Evolutionary conservation across 83 land plant species (phyloP), one percentile per base, ranked within the genome.

Genomic region (Picea engelmannii): DNA sequence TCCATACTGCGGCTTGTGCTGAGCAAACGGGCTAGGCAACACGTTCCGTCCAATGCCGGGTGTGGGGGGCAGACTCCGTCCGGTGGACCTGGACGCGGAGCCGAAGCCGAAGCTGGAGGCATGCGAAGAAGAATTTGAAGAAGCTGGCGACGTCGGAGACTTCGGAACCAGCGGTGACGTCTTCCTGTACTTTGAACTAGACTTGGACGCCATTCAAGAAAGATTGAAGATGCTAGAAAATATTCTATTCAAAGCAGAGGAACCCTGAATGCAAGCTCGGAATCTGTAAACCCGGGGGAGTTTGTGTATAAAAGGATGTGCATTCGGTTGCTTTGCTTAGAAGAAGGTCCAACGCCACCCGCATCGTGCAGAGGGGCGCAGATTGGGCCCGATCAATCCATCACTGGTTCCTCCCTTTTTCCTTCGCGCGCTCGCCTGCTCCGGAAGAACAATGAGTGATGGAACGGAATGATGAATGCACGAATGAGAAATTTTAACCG

Each of bases 121-220:
- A 40, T 70, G 42, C 60, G 76, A 87, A 76, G 83, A 77, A 5
- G 91, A 83, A 20, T 78, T 85, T 20, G 91, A 89, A 6, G 90
- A 81, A 2, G 91, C 89, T 10, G 92, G 85, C 12, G 92, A 87
- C 24, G 89, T 76, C 20, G 88, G 87, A 9, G 92, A 89, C 61
- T 82, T 84, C 7, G 77, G 77, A 74, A 74, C 49, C 77, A 74
- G 13, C 6, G 77, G 77, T 59, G 77, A 74, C 15, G 59, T 47
- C 77, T 74, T 74, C 77, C 77, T 47, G 25, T 44, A 74, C 24
- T 74, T 74, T 4, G 58, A 4, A 74, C 20, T 74, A 25, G 59
- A 21, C 77, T 74, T 74, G 16, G 77, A 74, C 77, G 77, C 77
- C 77, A 74, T 73, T 74, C 12, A 49, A 4, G 12, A 44, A 52